Evolutionary conservation across 306 rosid genomes (phyloP), one percentile per base, ranked within the genome.

Genomic region (Carpinus viminea): DNA sequence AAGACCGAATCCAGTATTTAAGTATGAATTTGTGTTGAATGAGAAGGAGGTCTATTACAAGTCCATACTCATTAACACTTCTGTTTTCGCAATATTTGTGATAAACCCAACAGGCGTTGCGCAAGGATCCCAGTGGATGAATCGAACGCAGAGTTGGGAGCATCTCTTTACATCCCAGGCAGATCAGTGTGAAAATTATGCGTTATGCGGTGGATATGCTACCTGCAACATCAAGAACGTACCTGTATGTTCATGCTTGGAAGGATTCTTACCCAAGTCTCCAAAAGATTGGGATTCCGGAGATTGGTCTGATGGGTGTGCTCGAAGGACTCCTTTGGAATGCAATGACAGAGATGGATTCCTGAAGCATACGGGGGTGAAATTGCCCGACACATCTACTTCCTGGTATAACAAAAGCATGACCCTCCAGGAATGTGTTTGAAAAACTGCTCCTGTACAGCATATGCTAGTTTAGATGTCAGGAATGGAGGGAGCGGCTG

Each of bases 401-500:
- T 80, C 87, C 0, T 84, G 84, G 87, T 84, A 24, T 73, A 56
- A 80, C 41, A 26, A 51, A 71, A 78, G 7, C 65, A 36, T 15
- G 79, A 24, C 5, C 16, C 72, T 72, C 5, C 12, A 78, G 47
- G 89, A 81, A 54, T 87, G 88, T 54, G 88, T 70, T 36, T 56
- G 76, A 71, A 77, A 11, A 82, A 80, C 76, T 87, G 90, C 21
- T 45, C 68, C 7, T 84, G 88, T 70, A 8, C 54, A 61, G 83
- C 88, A n/a, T 87, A 70, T 74, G 13, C 86, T 31, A 45, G 28
- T 70, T 72, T 78, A 12, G 79, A 78, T 54, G 20, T 76, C 31
- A 76, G 72, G 55, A 4, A 59, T 18, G 79, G 76, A 10, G 82
- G 84, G 12, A 78, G 76, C 45, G 88, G 88, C 12, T 86, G 90